These are phyloP conservation scores for Globisporangium yorkense DNA, from an alignment of 352 stramenopile species.

Conservation along the genomic window DNA sequence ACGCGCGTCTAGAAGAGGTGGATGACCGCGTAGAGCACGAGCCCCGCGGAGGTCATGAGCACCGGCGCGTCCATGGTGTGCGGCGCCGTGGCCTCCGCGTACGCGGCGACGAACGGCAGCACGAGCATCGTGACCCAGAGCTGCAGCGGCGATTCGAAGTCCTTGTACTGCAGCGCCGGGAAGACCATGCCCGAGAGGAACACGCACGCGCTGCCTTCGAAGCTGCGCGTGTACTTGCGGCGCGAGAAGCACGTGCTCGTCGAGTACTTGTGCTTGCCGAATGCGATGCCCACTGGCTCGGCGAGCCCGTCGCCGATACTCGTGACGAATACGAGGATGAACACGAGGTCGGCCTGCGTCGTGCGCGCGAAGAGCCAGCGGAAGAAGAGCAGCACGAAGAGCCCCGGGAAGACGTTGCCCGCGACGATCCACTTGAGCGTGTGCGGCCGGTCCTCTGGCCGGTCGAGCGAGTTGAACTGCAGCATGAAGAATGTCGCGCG, in stretches of 20 bases:
- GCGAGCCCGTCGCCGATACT: conserved; percentile 47
- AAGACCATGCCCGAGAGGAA: conserved; percentile 83
- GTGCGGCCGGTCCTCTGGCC: conserved; percentile 72
- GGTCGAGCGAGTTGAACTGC: conserved; percentile 85
- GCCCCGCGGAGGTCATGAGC: conserved; percentile 73
- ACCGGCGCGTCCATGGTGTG: conserved; percentile 87
- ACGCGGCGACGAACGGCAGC: conserved; percentile 73
- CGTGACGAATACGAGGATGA: conserved; percentile 80
- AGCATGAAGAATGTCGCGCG: conserved; percentile 82
- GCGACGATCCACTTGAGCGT: conserved; percentile 79
- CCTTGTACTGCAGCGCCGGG: conserved; percentile 70
- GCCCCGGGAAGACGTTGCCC: conserved; percentile 71
- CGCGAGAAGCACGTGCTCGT: conserved; percentile 44
- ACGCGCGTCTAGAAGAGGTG: conserved; percentile 44
- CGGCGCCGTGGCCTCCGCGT: conserved; percentile 77
- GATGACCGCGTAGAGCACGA: conserved; percentile 79
- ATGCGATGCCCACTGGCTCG: conserved; percentile 51
- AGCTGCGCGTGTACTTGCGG: conserved; percentile 57
- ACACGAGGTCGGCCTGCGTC: conserved; percentile 70
- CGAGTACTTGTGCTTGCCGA: conserved; percentile 64
- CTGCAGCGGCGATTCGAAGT: conserved; percentile 68
- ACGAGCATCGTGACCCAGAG: conserved; percentile 78
- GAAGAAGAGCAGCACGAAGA: conserved; percentile 86
- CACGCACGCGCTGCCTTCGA: conserved; percentile 45
- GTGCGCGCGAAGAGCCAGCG: conserved; percentile 75